Conservation (phyloP, 78 protist genomes). For the Dictyostelium firmibasis region DNA sequence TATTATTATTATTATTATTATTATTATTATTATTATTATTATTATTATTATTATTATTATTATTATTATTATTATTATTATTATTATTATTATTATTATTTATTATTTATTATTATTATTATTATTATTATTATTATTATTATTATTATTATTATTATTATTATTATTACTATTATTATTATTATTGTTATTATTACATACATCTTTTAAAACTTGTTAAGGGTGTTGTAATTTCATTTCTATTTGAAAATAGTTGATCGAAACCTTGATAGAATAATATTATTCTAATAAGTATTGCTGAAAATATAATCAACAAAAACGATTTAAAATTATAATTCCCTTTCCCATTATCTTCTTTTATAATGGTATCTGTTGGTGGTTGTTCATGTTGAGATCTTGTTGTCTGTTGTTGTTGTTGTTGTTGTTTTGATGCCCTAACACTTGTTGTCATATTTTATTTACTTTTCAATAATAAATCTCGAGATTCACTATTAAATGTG, state of each 20-base stretch:
- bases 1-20: too few species aligned
- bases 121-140: neutral
- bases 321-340: conserved; percentile 16
- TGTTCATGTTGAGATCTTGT: neutral
- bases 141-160: neutral
- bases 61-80: too few species aligned
- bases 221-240: conserved; percentile 77
- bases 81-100: too few species aligned
- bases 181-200: neutral
- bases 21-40: too few species aligned
- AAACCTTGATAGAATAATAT: conserved; percentile 62
- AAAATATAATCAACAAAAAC: conserved; percentile 27
- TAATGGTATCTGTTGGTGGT: neutral
- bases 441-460: neutral
- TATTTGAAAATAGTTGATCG: conserved; percentile 30
- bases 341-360: neutral
- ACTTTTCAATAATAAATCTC: neutral
- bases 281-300: neutral
- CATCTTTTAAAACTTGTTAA: conserved; percentile 74
- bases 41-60: too few species aligned
- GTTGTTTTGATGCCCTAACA: neutral
- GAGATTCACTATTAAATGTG: neutral
- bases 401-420: neutral
- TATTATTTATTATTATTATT: neutral
- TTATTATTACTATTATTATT: neutral